Evolutionary conservation across 1,284 basidiomycete genomes (phyloP).

Genomic region (Paramarasmius palmivorus): DNA sequence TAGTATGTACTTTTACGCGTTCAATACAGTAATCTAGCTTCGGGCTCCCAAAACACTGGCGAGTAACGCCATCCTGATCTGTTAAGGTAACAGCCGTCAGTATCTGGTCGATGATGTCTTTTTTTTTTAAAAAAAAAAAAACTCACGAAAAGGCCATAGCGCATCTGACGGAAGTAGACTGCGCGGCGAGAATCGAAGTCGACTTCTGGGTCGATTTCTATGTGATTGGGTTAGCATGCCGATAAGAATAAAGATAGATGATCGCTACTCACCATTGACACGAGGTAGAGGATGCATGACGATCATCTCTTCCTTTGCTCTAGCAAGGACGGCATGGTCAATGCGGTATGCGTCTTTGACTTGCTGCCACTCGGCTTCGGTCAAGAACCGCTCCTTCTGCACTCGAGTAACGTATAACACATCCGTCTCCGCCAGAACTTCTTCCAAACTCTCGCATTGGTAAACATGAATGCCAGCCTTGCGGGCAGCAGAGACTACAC

Average conservation of each 20-base stretch:
- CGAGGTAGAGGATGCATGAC: conserved; percentile 98
- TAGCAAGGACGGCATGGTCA: conserved; percentile 89
- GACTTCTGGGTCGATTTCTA: conserved; percentile 97
- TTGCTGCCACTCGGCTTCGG: conserved; percentile 81
- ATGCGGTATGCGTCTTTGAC: conserved; percentile 95
- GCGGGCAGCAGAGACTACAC: conserved; percentile 80
- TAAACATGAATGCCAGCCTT: conserved; percentile 81
- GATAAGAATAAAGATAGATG: neutral
- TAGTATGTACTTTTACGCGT: conserved; percentile 3
- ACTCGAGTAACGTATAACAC: conserved; percentile 97
- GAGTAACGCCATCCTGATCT: conserved; percentile 80
- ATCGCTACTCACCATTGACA: conserved; percentile 68
- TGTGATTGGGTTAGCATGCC: conserved; percentile 7
- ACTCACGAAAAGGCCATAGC: conserved; percentile 94
- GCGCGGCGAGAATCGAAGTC: conserved; percentile 95
- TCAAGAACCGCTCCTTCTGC: conserved; percentile 93
- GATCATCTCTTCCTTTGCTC: conserved; percentile 95
- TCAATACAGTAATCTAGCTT: neutral
- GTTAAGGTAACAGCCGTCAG: conserved; percentile 4
- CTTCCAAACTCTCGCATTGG: conserved; percentile 85
- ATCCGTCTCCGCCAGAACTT: conserved; percentile 91
- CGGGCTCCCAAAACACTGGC: conserved; percentile 61
- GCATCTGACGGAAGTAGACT: conserved; percentile 99
- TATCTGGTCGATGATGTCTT: neutral
- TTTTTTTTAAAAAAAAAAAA: neutral